Conservation (phyloP, 331 rosid genomes). For the Malus hybrid region DNA sequence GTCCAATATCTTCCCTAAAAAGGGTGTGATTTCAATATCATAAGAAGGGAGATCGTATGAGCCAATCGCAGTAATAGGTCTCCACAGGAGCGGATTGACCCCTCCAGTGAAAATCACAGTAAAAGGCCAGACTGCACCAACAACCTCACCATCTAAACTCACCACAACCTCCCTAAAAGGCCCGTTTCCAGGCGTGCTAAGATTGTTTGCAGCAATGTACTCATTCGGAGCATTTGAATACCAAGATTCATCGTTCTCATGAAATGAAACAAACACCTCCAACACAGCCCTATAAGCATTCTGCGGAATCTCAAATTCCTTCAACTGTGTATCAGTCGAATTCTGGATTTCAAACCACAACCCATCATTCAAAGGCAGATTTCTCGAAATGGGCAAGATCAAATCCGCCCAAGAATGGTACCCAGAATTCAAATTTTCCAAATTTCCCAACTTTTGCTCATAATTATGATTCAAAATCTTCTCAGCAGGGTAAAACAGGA, state of each 20-base stretch:
- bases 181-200: slow-evolving; percentile 53
- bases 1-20: slow-evolving; percentile 53
- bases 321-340: slow-evolving; percentile 34
- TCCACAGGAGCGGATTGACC: slow-evolving; percentile 78
- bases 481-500: not conserved
- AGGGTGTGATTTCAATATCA: slow-evolving; percentile 73
- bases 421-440: slow-evolving; percentile 11
- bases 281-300: slow-evolving; percentile 25
- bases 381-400: slow-evolving; percentile 54
- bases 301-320: slow-evolving; percentile 52
- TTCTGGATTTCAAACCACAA: slow-evolving; percentile 69
- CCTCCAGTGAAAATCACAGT: slow-evolving; percentile 87
- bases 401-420: slow-evolving; percentile 53
- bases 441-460: not conserved
- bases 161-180: slow-evolving; percentile 53
- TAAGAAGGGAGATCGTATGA: slow-evolving; percentile 78
- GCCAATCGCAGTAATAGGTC: slow-evolving; percentile 75
- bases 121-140: slow-evolving; percentile 77
- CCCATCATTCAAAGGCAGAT: slow-evolving; percentile 42
- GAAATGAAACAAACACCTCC: no score
- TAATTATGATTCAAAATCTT: not conserved
- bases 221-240: no score
- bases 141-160: slow-evolving; percentile 25
- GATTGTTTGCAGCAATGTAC: no score
- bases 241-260: no score